Percentiles rank a stretch among this genome's conserved stretches.
phyloP scores from a whole-genome alignment of 768 basidiomycete genomes.

The Jaapia argillacea region DNA sequence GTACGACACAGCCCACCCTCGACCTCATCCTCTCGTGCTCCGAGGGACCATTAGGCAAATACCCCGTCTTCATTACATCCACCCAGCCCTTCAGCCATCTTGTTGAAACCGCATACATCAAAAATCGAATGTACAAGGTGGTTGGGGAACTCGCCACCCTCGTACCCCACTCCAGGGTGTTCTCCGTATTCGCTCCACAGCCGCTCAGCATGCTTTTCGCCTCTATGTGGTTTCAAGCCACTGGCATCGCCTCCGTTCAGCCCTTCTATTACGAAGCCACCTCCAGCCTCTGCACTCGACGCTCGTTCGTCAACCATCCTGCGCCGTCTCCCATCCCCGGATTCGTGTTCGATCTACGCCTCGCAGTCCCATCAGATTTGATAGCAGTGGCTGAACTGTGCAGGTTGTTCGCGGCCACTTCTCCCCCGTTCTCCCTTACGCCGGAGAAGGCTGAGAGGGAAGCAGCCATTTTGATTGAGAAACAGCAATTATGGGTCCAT shows the following conservation, averaged over 20 bases:
- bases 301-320: constrained; percentile 19
- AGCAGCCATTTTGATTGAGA: constrained; percentile 36
- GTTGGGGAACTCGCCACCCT: constrained; percentile 25
- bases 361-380: constrained; percentile 26
- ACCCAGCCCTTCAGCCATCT: constrained; percentile 19
- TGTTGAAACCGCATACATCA: constrained; percentile 18
- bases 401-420: constrained; percentile 43
- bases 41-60: constrained; percentile 39
- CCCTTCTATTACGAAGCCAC: constrained; percentile 54
- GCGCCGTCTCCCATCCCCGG: constrained; percentile 7
- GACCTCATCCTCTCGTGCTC: constrained; percentile 55
- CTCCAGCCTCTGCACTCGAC: constrained; percentile 41
- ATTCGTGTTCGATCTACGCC: constrained; percentile 28
- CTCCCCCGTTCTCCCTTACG: constrained; percentile 45
- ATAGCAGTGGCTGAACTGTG: constrained; percentile 35
- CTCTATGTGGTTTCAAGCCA: constrained; percentile 34
- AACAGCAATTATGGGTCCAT: constrained; percentile 51
- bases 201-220: constrained; percentile 37
- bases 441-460: constrained; percentile 33
- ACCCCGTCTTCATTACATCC: constrained; percentile 57
- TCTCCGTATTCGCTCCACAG: constrained; percentile 55
- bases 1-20: constrained; percentile 16
- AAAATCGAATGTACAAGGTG: constrained; percentile 31
- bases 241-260: constrained; percentile 26
- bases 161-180: constrained; percentile 35